Conservation (phyloP, 2,329 filamentous ascomycete species). For the Purpureocillium takamizusanense region DNA sequence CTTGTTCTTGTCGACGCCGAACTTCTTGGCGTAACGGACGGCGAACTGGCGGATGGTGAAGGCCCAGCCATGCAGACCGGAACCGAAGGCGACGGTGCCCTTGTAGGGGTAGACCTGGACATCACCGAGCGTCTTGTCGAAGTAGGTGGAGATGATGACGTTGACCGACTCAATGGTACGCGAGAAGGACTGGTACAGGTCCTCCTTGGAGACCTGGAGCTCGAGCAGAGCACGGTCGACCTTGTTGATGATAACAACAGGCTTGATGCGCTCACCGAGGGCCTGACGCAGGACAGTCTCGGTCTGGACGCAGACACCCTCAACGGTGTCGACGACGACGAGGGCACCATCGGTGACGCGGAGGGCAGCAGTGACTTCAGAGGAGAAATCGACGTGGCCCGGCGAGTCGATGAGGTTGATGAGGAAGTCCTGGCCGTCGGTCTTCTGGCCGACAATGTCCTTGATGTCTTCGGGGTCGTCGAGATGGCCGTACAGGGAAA, state of each 20-base stretch:
- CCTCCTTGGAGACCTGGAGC: constrained; percentile 97
- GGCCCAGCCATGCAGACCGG: constrained; percentile 98
- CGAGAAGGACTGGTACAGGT: constrained; percentile 98
- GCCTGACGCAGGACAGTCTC: constrained; percentile 99
- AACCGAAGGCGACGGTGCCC: constrained; percentile 97
- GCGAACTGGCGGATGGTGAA: constrained; percentile 99
- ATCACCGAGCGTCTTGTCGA: constrained; percentile 93
- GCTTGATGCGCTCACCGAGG: constrained; percentile 99
- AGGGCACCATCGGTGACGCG: constrained; percentile 99
- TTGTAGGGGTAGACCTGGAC: constrained; percentile 97
- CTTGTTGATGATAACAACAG: constrained; percentile 99
- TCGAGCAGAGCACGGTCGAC: constrained; percentile 99
- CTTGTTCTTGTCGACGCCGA: constrained; percentile 99
- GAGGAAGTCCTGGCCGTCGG: constrained; percentile 91
- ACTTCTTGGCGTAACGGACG: constrained; percentile 96
- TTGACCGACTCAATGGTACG: constrained; percentile 99
- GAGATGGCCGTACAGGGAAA: constrained; percentile 90
- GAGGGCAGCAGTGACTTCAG: constrained; percentile 97
- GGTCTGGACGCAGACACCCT: constrained; percentile 99
- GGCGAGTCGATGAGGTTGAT: constrained; percentile 99
- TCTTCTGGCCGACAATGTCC: constrained; percentile 84
- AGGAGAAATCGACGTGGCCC: constrained; percentile 99
- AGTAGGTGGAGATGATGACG: constrained; percentile 99
- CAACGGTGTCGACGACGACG: constrained; percentile 98
- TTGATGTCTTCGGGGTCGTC: constrained; percentile 78